Base-by-base conservation (phyloP, 2,329 filamentous ascomycete species). In the Colletotrichum filicis region DNA sequence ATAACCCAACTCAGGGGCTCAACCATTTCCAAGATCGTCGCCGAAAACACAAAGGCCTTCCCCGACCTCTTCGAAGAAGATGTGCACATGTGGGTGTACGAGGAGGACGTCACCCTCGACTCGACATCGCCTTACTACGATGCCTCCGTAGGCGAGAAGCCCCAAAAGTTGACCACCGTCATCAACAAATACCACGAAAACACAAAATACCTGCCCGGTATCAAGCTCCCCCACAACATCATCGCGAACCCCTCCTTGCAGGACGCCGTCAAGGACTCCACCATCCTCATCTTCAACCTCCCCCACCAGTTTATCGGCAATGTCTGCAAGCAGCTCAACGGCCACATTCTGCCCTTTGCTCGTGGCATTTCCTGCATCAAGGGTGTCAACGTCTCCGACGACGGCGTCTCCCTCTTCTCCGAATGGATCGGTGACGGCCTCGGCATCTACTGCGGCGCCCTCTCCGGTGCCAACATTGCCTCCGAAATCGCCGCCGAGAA, bases 1-100 rank as follows among this genome's bases (percentile, higher is more conserved):
- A 42, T 35, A 26, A 78, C 66, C 22, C 61, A 75, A 75, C 67
- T 46, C 74, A 97, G 94, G 95, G 97, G 97, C 78, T 98, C 95
- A 74, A 97, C 97, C 73, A 98, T 99, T 84, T 92, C 95, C 82
- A 99, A 99, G 86, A 97, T 99, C 75, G 90, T 98, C 65, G 95
- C 95, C 77, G 96, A 99, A 84, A 99, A 97, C 85, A 93, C 95
- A 49, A 91, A 89, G 74, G 91, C 89, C 76, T 88, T 98, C 84
- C 88, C 92, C 11, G 89, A 95, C 35, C 81, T 98, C 57, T 99
- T 98, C 81, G 94, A 98, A 80, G 87, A 92, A 81, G 88, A 95
- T 74, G 95, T 99, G 65, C 94, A 97, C 84, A 98, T 99, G 97
- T 99, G 97, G 97, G 97, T 99, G 79, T 98, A 92, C 81, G 97